Conservation (phyloP, 1,284 basidiomycete genomes). For the Pterula multifida region DNA sequence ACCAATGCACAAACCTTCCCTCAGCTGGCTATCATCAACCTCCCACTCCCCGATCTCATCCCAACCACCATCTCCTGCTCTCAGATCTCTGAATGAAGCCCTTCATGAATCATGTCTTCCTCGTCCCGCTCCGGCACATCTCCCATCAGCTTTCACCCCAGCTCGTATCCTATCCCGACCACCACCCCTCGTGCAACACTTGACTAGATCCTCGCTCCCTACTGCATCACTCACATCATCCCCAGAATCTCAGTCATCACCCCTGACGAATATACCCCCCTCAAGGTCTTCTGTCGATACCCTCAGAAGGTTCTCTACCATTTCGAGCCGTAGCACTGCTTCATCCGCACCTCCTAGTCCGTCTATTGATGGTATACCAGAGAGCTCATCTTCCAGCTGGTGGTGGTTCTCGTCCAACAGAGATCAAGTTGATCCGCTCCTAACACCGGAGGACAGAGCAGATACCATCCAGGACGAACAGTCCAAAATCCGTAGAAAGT, state of each 20-base stretch:
- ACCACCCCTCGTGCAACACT: slow-evolving; percentile 46
- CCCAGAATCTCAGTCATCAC: slow-evolving; percentile 11
- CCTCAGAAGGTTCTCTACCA: background rate
- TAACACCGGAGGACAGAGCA: slow-evolving; percentile 47
- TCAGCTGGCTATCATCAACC: slow-evolving; percentile 10
- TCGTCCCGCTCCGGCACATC: slow-evolving; percentile 33
- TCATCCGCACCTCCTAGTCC: background rate
- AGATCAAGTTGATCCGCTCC: slow-evolving; percentile 31
- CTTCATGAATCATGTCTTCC: slow-evolving; percentile 23
- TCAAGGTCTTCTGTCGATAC: background rate
- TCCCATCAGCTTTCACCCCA: slow-evolving; percentile 26
- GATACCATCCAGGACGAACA: slow-evolving; percentile 40
- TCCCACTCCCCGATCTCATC: slow-evolving; percentile 6
- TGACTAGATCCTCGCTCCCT: slow-evolving; percentile 53
- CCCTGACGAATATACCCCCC: background rate
- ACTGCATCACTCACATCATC: slow-evolving; percentile 37
- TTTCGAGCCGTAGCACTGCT: background rate
- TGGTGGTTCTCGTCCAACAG: slow-evolving; percentile 48
- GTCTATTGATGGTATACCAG: background rate
- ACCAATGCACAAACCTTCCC: slow-evolving; percentile 7
- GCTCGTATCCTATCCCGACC: slow-evolving; percentile 25
- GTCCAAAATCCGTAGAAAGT: slow-evolving; percentile 52
- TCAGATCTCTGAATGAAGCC: slow-evolving; percentile 26
- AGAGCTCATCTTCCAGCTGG: slow-evolving; percentile 16
- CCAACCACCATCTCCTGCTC: slow-evolving; percentile 14